Evolutionary conservation across 2,329 filamentous ascomycete genomes (phyloP).

Genomic region (Monosporascus sp.): DNA sequence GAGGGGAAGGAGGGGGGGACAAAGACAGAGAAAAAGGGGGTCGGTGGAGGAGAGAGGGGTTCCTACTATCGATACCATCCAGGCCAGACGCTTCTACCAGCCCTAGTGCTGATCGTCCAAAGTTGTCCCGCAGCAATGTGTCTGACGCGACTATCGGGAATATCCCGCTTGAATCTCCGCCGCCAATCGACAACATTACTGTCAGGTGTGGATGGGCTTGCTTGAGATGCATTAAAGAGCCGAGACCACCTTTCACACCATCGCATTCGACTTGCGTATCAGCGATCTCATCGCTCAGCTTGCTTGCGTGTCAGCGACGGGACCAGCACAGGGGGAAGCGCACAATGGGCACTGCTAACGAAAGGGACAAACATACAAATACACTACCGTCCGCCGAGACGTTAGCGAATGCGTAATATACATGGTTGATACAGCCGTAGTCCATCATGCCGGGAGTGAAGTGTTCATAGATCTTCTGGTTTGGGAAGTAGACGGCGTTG

Average conservation of each 20-base stretch:
- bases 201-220: conserved; percentile 64
- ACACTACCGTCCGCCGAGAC: conserved; percentile 67
- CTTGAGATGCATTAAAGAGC: conserved; percentile 69
- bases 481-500: conserved; percentile 84
- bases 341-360: neutral
- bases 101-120: conserved; percentile 61
- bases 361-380: conserved; percentile 53
- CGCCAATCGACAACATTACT: conserved; percentile 73
- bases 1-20: too few relatives aligned
- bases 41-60: neutral
- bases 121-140: conserved; percentile 58
- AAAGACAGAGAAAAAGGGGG: neutral
- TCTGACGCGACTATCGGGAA: conserved; percentile 64
- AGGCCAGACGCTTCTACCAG: conserved; percentile 67
- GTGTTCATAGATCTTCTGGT: conserved; percentile 66
- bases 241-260: conserved; percentile 64
- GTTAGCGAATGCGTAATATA: conserved; percentile 79
- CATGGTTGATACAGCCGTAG: conserved; percentile 71
- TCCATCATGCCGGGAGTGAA: conserved; percentile 70
- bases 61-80: conserved; percentile 71
- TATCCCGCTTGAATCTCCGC: conserved; percentile 57
- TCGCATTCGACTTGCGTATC: conserved; percentile 69
- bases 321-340: neutral
- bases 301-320: conserved; percentile 1
- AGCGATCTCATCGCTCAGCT: conserved; percentile 78